Base-by-base conservation (phyloP, 108 stramenopile genomes). In the Halocafeteria seosinensis region DNA sequence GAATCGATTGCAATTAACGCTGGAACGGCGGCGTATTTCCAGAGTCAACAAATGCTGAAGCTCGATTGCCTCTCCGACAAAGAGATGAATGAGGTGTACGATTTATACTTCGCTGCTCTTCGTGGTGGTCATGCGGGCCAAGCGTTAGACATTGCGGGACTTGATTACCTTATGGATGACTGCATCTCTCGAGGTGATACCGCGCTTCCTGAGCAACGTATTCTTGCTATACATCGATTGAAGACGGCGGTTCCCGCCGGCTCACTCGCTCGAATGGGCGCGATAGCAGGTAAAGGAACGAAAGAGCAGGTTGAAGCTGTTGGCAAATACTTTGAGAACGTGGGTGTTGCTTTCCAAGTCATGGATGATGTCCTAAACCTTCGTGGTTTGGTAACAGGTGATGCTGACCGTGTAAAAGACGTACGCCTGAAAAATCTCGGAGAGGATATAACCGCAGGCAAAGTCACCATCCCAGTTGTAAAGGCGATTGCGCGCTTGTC, bases 341-440 rank as follows among this genome's bases (percentile, higher is more conserved):
- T 67, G 34, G 66, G 66, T 1, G 38, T 67, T 21, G 66, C 66
- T 3, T 67, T 67, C 31, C 61, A 67, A 35, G 61, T 67, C 59
- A 67, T 67, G 66, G 66, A 67, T 50, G 66, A 67, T 35, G 66
- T 67, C 17, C 59, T 67, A 1, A 67, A 67, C 62, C 29, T 67
- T 30, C 59, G 59, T n/a, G 66, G 66, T 21, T 60, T 67, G 55
- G 30, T 8, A 28, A 63, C 66, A 38, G 23, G 13, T 24, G 66
- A 62, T 12, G 30, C 59, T 0, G 66, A 67, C 63, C 59, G 61
- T 58, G 61, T 47, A 29, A 4, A 25, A 3, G 61, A 47, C 21
- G 5, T 21, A 25, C 6, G 13, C 28, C 59, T 67, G 24, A 67
- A 67, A 50, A 6, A 12, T 11, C 36, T 67, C 32, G 66, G 66